phyloP scores from a whole-genome alignment of 331 rosid genomes.

The Quercus tomentella region DNA sequence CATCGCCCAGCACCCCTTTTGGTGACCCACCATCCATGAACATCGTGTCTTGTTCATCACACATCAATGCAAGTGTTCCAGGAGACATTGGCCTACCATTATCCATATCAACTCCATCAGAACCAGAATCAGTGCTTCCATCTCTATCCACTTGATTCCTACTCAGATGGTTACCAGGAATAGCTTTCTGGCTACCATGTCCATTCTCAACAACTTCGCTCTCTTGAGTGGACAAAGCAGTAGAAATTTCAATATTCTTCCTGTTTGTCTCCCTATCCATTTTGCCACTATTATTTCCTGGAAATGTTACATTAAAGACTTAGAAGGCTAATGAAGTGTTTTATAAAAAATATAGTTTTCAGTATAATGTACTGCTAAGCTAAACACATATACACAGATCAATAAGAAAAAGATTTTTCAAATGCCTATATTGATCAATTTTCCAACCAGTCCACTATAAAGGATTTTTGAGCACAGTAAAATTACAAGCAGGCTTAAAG shows the following conservation, averaged over 20 bases:
- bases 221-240: constrained; percentile 32
- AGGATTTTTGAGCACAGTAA: background rate
- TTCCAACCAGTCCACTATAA: background rate
- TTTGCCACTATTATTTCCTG: constrained; percentile 33
- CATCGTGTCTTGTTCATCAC: constrained; percentile 60
- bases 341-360: background rate
- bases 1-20: constrained; percentile 19
- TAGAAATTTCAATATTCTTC: constrained; percentile 21
- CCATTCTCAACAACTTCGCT: constrained; percentile 29
- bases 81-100: constrained; percentile 57
- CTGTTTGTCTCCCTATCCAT: constrained; percentile 13
- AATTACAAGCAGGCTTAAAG: background rate
- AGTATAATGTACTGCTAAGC: background rate
- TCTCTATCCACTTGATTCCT: constrained; percentile 31
- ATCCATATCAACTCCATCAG: constrained; percentile 33
- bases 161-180: constrained; percentile 16
- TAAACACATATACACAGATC: background rate
- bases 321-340: background rate
- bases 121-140: constrained; percentile 26
- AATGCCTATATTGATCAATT: constrained; percentile 5
- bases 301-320: constrained; percentile 20
- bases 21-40: constrained; percentile 37
- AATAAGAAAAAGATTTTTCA: background rate
- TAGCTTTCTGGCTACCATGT: constrained; percentile 12
- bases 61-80: constrained; percentile 69